Base-by-base conservation (phyloP, 805 yeast genomes). In the Scheffersomyces ergatensis region DNA sequence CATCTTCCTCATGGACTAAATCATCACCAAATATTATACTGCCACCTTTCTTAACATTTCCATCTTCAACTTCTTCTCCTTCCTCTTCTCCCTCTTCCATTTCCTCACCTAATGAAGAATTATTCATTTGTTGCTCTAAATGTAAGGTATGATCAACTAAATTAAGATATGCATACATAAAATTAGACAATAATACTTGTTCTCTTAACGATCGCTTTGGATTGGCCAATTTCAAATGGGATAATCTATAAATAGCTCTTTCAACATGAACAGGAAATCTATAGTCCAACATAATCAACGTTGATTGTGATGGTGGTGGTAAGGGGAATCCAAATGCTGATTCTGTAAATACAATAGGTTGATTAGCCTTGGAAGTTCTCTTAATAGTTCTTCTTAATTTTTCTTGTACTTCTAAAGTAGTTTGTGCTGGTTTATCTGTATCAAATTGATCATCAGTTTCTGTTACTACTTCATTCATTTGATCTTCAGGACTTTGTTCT, bases 81-180 rank as follows among this genome's bases (percentile, higher is more conserved):
- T 43, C 43, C 15, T 37, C 38, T 33, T 17, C 27, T 18, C 25
- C 45, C 5, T 38, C 43, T 14, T 37, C 45, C 2, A 15, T 42
- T 30, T 42, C 37, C 7, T 20, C 39, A 34, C 36, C 38, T 11
- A 29, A 24, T 5, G 13, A 20, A 11, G 14, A 15, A 25, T 14
- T 47, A 34, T 58, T 57, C 60, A 64, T 56, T 45, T 82, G 88
- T 53, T 85, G 92, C 45, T 70, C 74, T 46, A 86, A 62, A 60
- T 83, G 88, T 50, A 85, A 69, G 13, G 92, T 90, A 58, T 92
- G 97, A 61, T 92, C 95, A 41, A 93, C 96, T 62, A 93, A 71
- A 57, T 93, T 92, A 70, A 93, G 75, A 63, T 93, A 93, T 0
- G 97, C 92, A 58, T 93, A 93, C 99, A 93, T 93, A 77, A 93